Evolutionary conservation across 306 rosid genomes (phyloP), one percentile per base, ranked within the genome.

Genomic region (Abrus pulchellus): DNA sequence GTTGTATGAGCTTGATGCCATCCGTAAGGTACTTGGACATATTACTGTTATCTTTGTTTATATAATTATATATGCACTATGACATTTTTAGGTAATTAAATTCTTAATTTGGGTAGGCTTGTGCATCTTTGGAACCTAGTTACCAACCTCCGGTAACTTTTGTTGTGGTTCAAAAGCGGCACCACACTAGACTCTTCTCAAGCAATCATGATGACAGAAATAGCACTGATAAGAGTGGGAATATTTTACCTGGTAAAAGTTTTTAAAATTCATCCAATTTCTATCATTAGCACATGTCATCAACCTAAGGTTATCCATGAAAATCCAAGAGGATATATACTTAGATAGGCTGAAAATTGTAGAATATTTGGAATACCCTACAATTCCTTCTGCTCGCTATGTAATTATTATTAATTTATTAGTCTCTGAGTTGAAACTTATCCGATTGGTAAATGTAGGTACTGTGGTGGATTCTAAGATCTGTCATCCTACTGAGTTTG

Each of bases 91-190:
- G 4, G 12, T 68, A 29, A 52, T 63, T 55, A 57, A 43, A 79
- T 82, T 68, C 14, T 36, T 11, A 14, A 43, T 9, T 72, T 88
- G 45, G 63, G 30, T 67, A 92, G 94, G 97, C 97, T 55, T 92
- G 97, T 78, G 92, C 92, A 68, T 90, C 97, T 13, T 80, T 92
- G 85, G 97, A 92, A 76, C 82, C 91, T 27, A 87, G 89, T 81
- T 92, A 92, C 84, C 97, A 92, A 80, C 94, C 97, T 78, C 97
- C 94, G 1, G 94, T 92, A 54, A 92, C 97, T 57, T 92, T 92
- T 85, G 89, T 92, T 52, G 91, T 92, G 85, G 97, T 92, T 81
- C 97, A 92, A 72, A 92, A 92, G 86, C 82, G 94, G 60, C 94
- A 90, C 66, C 97, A 92, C 76, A 92, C 97, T 38, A 80, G 92